These are phyloP conservation scores for Rhodotorula sp. DNA, from an alignment of 1,284 basidiomycete genomes.

Conservation along the genomic window DNA sequence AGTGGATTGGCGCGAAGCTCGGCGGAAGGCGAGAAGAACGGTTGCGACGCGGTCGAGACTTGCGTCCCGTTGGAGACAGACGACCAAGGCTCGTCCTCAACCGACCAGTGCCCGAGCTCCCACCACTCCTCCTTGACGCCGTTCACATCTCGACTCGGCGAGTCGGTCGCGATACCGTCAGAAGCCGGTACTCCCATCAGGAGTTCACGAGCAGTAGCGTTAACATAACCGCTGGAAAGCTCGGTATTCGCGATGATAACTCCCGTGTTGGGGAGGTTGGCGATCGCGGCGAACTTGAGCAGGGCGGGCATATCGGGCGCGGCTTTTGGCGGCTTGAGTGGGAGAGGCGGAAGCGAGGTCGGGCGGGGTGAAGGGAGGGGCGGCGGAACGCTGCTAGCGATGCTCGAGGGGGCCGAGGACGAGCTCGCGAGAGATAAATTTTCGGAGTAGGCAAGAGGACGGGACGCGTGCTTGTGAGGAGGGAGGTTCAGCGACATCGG, in stretches of 20 bases:
- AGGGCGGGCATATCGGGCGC: conserved; percentile 20
- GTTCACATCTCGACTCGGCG: background rate
- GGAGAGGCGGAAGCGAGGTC: conserved; percentile 18
- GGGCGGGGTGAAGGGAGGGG: conserved; percentile 21
- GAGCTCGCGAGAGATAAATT: background rate
- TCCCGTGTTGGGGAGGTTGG: conserved; percentile 38
- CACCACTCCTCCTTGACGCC: background rate
- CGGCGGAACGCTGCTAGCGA: background rate
- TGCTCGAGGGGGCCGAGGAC: background rate
- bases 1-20: conserved; percentile 23
- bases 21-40: conserved; percentile 26
- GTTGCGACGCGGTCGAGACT: conserved; percentile 1
- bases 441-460: background rate
- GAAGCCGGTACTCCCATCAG: conserved; percentile 31
- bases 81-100: conserved; percentile 4
- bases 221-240: conserved; percentile 39
- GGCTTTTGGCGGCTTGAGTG: background rate
- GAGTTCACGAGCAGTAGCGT: conserved; percentile 38
- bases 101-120: conserved; percentile 1
- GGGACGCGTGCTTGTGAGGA: background rate
- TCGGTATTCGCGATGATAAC: conserved; percentile 37
- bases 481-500: background rate
- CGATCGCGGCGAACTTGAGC: conserved; percentile 38
- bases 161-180: conserved; percentile 9
- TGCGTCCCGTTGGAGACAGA: background rate